Evolutionary conservation across 495 filamentous ascomycete genomes (phyloP).

Genomic region (Penicillium herquei): DNA sequence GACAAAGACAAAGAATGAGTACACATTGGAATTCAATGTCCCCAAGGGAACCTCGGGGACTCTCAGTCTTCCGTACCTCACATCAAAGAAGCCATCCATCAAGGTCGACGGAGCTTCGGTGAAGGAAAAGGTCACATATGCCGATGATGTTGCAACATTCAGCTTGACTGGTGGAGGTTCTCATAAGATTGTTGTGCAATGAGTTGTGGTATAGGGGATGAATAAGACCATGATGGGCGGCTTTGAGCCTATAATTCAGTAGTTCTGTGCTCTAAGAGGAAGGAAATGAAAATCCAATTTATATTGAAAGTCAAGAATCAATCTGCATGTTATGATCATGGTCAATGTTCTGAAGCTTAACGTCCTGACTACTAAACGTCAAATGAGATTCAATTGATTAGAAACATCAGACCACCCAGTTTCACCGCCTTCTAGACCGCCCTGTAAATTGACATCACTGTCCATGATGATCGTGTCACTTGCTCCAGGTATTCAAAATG

Average conservation of each 20-base stretch:
- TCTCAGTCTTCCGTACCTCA: conserved; percentile 34
- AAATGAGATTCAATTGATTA: no score
- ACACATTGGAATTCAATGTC: conserved; percentile 36
- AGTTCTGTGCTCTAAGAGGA: no score
- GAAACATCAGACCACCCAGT: no score
- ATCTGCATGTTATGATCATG: no score
- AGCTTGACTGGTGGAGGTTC: conserved; percentile 22
- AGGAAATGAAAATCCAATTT: no score
- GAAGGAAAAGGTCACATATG: conserved; percentile 18
- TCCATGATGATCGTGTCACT: no score
- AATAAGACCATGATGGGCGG: not conserved
- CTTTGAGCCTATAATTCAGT: no score
- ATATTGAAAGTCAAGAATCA: no score
- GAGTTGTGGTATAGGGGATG: not conserved
- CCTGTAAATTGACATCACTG: no score
- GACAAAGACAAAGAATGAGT: conserved; percentile 29
- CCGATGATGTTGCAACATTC: conserved; percentile 21
- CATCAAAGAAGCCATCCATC: conserved; percentile 25
- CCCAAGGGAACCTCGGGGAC: conserved; percentile 48
- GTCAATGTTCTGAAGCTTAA: no score
- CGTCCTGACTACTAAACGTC: no score
- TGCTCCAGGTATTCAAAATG: conserved; percentile 16
- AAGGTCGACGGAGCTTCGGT: conserved; percentile 29
- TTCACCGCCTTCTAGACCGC: no score
- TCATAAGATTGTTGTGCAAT: conserved; percentile 27